Base-by-base conservation (phyloP, 345 rosid species). In the Hibiscus trionum region DNA sequence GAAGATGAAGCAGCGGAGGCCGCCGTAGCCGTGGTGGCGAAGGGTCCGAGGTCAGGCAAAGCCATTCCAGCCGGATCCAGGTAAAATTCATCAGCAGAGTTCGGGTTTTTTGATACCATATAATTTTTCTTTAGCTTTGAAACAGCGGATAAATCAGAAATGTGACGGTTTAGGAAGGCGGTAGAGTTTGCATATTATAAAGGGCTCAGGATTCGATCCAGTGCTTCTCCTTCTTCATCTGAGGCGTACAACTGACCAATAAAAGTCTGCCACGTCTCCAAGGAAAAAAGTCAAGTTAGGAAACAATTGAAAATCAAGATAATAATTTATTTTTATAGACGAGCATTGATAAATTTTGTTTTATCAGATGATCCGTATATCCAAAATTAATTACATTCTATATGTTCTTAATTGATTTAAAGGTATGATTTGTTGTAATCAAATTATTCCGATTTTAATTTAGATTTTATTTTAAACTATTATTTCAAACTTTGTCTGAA, bases 261-360 rank as follows among this genome's bases (percentile, higher is more conserved):
- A 49, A 72, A 12, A 73, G 35, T 29, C 2, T 61, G 83, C 80
- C 83, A 84, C 80, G 83, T 76, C 7, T 52, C 2, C 27, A 66
- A 3, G 47, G 4, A 31, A 2, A 2, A 2, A 31, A 31, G 35
- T 31, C 35, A 31, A 31, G 35, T 31, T 31, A 31, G 35, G 33
- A 31, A 31, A 31, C 35, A 31, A 31, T 31, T 31, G 35, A 31
- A 42, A 19, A 2, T 16, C 11, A 31, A 31, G 4, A 57, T 17
- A 53, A 53, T 10, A 39, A 8, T 44, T 39, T 7, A 7, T 39
- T 39, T 39, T 31, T 31, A 31, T 31, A 31, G 35, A 3, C 4
- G 35, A 31, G 35, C 35, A 31, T 31, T 31, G 35, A 4, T 31
- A 3, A 31, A 31, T 0, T 31, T 31, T 31, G 35, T 31, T 31